Evolutionary conservation across 805 yeast species (phyloP).

Genomic region (Kuraishia floccosa): DNA sequence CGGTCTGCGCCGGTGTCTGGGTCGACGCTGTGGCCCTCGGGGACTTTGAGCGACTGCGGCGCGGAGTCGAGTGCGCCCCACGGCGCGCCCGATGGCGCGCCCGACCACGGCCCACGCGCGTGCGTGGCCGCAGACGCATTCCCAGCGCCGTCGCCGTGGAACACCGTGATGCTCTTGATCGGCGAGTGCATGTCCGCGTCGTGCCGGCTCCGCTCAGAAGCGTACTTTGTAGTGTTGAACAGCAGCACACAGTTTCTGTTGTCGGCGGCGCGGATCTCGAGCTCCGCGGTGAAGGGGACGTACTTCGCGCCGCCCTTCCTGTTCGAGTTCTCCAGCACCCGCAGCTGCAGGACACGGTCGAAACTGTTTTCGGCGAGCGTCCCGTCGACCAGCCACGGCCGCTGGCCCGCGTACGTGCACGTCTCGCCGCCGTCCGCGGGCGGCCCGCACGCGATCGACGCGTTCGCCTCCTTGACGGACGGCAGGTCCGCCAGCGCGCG

Average conservation of each 20-base stretch:
- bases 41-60: constrained; percentile 13
- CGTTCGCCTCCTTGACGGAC: constrained; percentile 29
- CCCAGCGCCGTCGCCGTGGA: constrained; percentile 18
- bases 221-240: constrained; percentile 40
- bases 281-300: constrained; percentile 55
- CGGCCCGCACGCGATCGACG: constrained; percentile 21
- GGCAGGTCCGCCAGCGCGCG: constrained; percentile 52
- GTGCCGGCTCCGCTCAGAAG: constrained; percentile 13
- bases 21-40: constrained; percentile 34
- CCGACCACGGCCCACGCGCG: no score
- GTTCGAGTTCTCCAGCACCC: constrained; percentile 39
- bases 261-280: constrained; percentile 44
- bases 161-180: constrained; percentile 50
- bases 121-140: constrained; percentile 4
- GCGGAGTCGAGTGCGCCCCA: no score
- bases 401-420: constrained; percentile 39
- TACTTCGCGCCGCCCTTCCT: constrained; percentile 29
- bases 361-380: constrained; percentile 18
- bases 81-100: no score
- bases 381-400: constrained; percentile 36
- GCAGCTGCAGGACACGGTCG: constrained; percentile 35
- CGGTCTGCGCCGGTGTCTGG: constrained; percentile 17
- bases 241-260: constrained; percentile 54
- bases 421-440: constrained; percentile 34
- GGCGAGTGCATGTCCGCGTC: constrained; percentile 36